Evolutionary conservation across 2,329 filamentous ascomycete species (phyloP).

Genomic region (Neurospora sp.): DNA sequence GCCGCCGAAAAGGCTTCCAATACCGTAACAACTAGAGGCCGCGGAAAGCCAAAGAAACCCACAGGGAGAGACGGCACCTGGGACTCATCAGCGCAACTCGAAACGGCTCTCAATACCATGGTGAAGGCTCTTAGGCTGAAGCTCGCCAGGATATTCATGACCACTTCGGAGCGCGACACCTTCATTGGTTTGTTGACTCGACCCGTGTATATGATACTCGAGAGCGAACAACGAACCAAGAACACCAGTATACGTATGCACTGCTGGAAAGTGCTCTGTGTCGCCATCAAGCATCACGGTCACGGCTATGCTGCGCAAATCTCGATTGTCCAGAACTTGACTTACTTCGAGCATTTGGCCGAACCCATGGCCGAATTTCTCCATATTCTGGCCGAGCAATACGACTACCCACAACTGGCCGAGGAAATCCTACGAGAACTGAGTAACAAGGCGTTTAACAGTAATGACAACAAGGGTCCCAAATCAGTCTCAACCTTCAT

Average conservation of each 20-base stretch:
- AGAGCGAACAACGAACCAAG: conserved; percentile 90
- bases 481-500: conserved; percentile 96
- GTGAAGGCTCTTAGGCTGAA: conserved; percentile 92
- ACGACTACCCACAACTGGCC: conserved; percentile 90
- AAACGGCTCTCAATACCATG: conserved; percentile 85
- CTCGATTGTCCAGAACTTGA: conserved; percentile 92
- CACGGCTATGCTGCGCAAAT: conserved; percentile 96
- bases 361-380: conserved; percentile 98
- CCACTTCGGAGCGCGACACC: conserved; percentile 90
- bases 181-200: conserved; percentile 88
- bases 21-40: conserved; percentile 58
- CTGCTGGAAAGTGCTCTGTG: conserved; percentile 91
- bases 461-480: conserved; percentile 87
- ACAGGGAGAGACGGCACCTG: conserved; percentile 72
- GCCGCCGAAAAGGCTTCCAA: conserved; percentile 79
- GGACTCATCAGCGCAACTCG: conserved; percentile 84
- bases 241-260: conserved; percentile 87
- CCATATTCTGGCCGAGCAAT: conserved; percentile 91
- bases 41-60: conserved; percentile 64
- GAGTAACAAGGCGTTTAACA: conserved; percentile 96
- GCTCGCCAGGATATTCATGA: conserved; percentile 85
- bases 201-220: conserved; percentile 85
- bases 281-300: conserved; percentile 94
- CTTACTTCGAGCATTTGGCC: conserved; percentile 97
- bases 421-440: conserved; percentile 91